Evolutionary conservation across 176 grass and related monocot species (phyloP).

Genomic region (Oryza punctata): DNA sequence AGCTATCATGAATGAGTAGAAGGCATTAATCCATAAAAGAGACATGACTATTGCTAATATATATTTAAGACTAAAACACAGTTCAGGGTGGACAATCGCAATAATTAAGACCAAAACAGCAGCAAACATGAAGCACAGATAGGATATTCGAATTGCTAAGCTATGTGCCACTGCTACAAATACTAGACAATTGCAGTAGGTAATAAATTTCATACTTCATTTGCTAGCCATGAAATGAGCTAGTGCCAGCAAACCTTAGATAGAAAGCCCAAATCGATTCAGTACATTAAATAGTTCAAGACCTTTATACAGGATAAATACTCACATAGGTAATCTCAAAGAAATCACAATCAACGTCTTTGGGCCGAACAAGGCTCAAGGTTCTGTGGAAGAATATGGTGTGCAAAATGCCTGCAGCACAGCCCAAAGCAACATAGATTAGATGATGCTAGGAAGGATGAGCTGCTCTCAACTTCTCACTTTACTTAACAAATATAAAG

Average conservation of each 20-base stretch:
- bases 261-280: background rate
- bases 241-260: background rate
- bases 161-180: background rate
- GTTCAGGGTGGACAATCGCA: conserved; percentile 5
- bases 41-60: background rate
- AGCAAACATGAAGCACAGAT: background rate
- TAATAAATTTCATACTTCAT: background rate
- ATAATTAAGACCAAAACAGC: background rate
- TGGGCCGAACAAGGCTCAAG: conserved; percentile 84
- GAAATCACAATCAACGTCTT: conserved; percentile 80
- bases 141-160: background rate
- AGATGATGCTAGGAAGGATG: background rate
- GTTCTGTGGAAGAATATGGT: conserved; percentile 95
- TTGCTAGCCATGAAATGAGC: background rate
- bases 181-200: background rate
- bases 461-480: background rate
- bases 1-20: background rate
- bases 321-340: conserved; percentile 83
- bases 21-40: background rate
- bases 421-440: background rate
- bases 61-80: background rate
- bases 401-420: conserved; percentile 75
- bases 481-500: background rate
- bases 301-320: background rate
- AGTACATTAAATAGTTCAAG: background rate